Conservation (phyloP, 208 protist genomes). For the Lotmaria passim region DNA sequence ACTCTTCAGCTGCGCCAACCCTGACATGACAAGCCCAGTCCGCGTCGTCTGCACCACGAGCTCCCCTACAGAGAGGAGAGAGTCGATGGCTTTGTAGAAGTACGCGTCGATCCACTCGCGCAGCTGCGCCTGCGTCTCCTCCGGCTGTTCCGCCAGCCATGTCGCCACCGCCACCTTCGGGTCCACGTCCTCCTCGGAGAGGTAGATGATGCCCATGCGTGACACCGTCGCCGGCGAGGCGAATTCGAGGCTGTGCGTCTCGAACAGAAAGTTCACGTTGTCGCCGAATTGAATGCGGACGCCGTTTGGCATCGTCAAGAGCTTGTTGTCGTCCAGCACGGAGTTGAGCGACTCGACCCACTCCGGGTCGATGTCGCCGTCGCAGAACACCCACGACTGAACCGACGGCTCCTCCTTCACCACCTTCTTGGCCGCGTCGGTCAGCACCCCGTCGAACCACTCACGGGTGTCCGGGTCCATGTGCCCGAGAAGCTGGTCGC, state of each 20-base stretch:
- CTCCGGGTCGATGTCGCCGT: conserved; percentile 99
- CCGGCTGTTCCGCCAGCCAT: conserved; percentile 91
- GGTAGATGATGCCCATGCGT: conserved; percentile 98
- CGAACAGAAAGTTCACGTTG: conserved; percentile 99
- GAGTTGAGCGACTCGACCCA: conserved; percentile 99
- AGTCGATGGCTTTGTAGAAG: conserved; percentile 94
- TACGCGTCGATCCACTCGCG: conserved; percentile 91
- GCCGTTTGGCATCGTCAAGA: conserved; percentile 98
- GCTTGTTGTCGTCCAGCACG: conserved; percentile 99
- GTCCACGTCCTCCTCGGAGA: conserved; percentile 96
- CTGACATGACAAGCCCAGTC: conserved; percentile 93
- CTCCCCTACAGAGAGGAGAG: conserved; percentile 67
- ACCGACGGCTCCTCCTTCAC: conserved; percentile 91
- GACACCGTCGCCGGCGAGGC: conserved; percentile 99
- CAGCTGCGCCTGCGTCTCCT: conserved; percentile 70
- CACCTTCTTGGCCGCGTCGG: conserved; percentile 92
- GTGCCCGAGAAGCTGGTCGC: conserved; percentile 95
- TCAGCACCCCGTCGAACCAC: conserved; percentile 99
- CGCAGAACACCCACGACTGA: conserved; percentile 97
- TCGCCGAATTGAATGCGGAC: conserved; percentile 98
- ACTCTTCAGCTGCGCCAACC: conserved; percentile 91
- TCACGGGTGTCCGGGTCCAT: conserved; percentile 99
- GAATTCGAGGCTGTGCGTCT: conserved; percentile 97
- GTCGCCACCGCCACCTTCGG: conserved; percentile 90
- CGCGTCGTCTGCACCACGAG: conserved; percentile 92